Percentiles rank a stretch among this genome's conserved stretches.
phyloP scores from a whole-genome alignment of 352 stramenopile species.

The Globisporangium irregulare region DNA sequence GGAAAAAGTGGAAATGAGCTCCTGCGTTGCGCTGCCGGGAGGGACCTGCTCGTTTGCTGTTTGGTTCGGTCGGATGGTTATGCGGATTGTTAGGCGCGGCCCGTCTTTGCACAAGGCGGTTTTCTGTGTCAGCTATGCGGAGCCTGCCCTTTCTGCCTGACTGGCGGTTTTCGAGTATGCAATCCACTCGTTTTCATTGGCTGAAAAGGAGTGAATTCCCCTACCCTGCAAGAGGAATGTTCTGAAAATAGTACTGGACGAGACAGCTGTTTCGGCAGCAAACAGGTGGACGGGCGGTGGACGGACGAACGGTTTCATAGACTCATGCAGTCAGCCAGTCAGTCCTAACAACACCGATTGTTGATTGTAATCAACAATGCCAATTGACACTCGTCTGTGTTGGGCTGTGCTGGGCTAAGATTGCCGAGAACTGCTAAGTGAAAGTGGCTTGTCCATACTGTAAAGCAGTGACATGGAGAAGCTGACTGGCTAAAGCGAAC shows the following conservation, averaged over 20 bases:
- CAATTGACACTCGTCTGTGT: not conserved
- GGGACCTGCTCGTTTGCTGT: not conserved
- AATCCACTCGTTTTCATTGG: conserved; percentile 2
- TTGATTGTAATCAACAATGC: not conserved
- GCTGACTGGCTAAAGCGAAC: not conserved
- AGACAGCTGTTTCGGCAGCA: conserved; percentile 7
- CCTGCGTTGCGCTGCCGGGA: not conserved
- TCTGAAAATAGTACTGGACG: conserved; percentile 1
- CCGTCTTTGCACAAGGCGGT: not conserved
- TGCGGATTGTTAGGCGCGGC: conserved; percentile 1
- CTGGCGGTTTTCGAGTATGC: conserved; percentile 5
- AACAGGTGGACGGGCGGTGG: conserved; percentile 1
- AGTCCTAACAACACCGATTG: not conserved
- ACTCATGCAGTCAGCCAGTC: not conserved
- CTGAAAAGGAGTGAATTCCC: not conserved
- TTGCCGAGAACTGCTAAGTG: not conserved
- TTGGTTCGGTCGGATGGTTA: conserved; percentile 5
- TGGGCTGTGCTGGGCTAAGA: not conserved
- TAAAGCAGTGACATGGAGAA: not conserved
- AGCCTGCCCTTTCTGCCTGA: conserved; percentile 3
- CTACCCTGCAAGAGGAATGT: conserved; percentile 1
- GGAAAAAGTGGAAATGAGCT: conserved; percentile 30
- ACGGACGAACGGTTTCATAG: not conserved
- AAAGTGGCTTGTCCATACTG: not conserved
- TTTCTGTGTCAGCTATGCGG: conserved; percentile 2